Base-by-base conservation (phyloP, 2,329 filamentous ascomycete species). In the Dactylellina parvicollis region DNA sequence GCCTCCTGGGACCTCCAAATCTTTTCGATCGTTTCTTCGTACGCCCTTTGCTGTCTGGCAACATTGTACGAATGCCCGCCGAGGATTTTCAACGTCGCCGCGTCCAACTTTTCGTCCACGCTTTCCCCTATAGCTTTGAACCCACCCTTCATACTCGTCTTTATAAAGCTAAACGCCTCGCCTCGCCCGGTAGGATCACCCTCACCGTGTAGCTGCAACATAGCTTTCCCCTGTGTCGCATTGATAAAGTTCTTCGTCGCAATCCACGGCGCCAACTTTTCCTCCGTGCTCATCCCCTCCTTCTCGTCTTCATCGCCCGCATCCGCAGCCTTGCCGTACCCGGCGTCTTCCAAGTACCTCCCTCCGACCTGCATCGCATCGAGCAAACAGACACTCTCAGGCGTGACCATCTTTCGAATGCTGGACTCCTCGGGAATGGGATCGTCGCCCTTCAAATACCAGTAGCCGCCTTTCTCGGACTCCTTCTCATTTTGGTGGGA, bases 41-140 rank as follows among this genome's bases (percentile, higher is more conserved):
- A 99, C 77, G 92, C 90, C 75, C 88, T 89, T 79, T 98, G 92
- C 80, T 99, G 95, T 76, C 91, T 89, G 79, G 94, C 95, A 73
- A 99, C 95, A 76, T 99, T 99, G 83, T 99, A 99, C 77, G 92
- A 93, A 81, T 99, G 95, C 0, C 95, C 95, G 62, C 92, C 92
- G 4, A 78, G 73, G 34, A 77, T 66, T 46, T 78, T 78, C n/a
- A 78, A 70, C 14, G 76, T 76, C 2, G 76, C 75, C 34, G 78
- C 77, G 34, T 78, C 77, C 60, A 78, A 75, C 40, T 78, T 78
- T 50, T 78, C 77, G 28, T 78, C 77, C 1, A 78, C 76, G 5
- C 74, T 76, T 54, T 78, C 77, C 1, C 77, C 77, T 32, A 78
- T 75, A 2, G 77, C 77, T 36, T 78, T 78, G 34, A 78, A 99